These are phyloP conservation scores for Acanthamoeba lenticulata DNA, from an alignment of 208 protist species.

Conservation along the genomic window DNA sequence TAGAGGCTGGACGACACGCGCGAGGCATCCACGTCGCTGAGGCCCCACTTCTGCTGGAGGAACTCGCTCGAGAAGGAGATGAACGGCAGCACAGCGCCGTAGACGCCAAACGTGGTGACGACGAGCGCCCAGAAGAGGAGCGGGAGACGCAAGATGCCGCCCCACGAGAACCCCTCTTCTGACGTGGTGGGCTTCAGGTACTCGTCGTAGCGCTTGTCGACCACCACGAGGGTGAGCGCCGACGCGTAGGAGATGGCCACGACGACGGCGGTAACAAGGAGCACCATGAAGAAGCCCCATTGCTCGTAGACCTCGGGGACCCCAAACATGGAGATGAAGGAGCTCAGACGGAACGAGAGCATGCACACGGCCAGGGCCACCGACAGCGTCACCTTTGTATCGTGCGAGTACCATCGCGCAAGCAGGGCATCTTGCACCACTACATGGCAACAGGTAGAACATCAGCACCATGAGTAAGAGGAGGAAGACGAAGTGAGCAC, in stretches of 20 bases:
- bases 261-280: background rate
- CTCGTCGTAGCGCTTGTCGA: background rate
- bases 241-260: background rate
- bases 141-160: background rate
- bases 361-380: background rate
- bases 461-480: background rate
- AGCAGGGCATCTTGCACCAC: constrained; percentile 21
- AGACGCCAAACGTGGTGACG: background rate
- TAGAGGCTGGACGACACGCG: background rate
- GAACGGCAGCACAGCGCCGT: background rate
- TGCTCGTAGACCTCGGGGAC: background rate
- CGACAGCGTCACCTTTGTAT: background rate
- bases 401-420: background rate
- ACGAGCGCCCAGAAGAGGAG: background rate
- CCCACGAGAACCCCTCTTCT: background rate
- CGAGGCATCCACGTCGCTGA: background rate
- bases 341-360: background rate
- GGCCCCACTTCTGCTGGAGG: background rate
- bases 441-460: background rate
- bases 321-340: background rate
- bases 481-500: background rate
- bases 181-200: background rate
- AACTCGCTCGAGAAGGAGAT: constrained; percentile 31
- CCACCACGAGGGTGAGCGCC: background rate
- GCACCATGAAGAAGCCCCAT: background rate